phyloP scores from a whole-genome alignment of 129 eudicot genomes.

The Rutidosis leptorrhynchoides region DNA sequence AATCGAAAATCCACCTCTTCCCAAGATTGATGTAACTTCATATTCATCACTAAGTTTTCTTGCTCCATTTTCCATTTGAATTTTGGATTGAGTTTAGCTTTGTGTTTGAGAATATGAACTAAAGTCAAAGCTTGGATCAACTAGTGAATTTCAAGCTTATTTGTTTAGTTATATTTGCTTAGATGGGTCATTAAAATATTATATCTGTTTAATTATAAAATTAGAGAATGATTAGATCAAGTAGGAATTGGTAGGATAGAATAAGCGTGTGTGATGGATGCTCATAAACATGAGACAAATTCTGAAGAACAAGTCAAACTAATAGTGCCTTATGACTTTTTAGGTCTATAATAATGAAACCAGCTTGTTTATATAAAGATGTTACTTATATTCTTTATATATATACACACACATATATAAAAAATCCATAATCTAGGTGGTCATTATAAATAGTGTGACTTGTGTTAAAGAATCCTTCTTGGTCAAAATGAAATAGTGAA shows the following conservation, averaged over 20 bases:
- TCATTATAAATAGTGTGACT: too few relatives aligned
- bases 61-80: slow-evolving; percentile 60
- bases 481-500: too few relatives aligned
- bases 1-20: slow-evolving; percentile 82
- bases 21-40: slow-evolving; percentile 61
- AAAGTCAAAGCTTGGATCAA: slow-evolving; percentile 26
- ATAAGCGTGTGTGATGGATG: slow-evolving; percentile 38
- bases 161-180: slow-evolving; percentile 20
- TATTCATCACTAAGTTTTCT: slow-evolving; percentile 60
- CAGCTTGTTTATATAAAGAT: neutral
- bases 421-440: neutral
- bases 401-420: too few relatives aligned
- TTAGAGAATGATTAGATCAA: slow-evolving; percentile 30
- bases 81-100: slow-evolving; percentile 10
- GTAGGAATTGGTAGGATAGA: slow-evolving; percentile 33
- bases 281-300: slow-evolving; percentile 31
- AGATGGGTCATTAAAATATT: slow-evolving; percentile 29
- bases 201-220: slow-evolving; percentile 17
- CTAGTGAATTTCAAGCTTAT: slow-evolving; percentile 17
- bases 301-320: slow-evolving; percentile 37
- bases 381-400: too few relatives aligned
- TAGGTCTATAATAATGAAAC: slow-evolving; percentile 11
- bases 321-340: slow-evolving; percentile 19
- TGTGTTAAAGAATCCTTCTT: too few relatives aligned
- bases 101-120: slow-evolving; percentile 16